Evolutionary conservation across 345 rosid species (phyloP).

Genomic region (Kernera saxatilis): DNA sequence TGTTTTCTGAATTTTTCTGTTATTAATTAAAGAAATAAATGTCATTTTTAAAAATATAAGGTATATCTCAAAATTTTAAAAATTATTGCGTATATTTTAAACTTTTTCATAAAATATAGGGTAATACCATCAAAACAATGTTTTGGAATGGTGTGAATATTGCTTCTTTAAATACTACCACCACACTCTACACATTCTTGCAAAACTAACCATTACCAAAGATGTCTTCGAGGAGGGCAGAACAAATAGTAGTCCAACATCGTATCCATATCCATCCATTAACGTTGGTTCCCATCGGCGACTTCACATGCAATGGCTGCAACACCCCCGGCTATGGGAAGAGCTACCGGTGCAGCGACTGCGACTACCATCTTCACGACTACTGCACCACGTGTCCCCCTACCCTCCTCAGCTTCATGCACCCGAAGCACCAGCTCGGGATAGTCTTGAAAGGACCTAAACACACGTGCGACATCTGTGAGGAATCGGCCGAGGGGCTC

Average conservation of each 20-base stretch:
- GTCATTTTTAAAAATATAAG: too few relatives aligned
- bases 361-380: slow-evolving; percentile 38
- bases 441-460: slow-evolving; percentile 14
- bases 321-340: slow-evolving; percentile 26
- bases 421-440: slow-evolving; percentile 24
- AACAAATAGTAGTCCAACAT: slow-evolving; percentile 26
- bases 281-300: not conserved
- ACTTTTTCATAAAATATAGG: too few relatives aligned
- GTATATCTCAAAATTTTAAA: too few relatives aligned
- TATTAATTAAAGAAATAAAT: too few relatives aligned
- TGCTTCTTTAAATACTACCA: too few relatives aligned
- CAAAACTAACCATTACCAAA: not conserved
- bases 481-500: slow-evolving; percentile 23
- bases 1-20: too few relatives aligned
- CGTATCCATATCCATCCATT: slow-evolving; percentile 33
- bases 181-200: too few relatives aligned
- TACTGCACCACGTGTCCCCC: slow-evolving; percentile 26
- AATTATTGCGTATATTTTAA: too few relatives aligned
- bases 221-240: not conserved
- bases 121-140: too few relatives aligned
- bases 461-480: slow-evolving; percentile 31
- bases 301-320: slow-evolving; percentile 39
- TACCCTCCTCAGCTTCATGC: slow-evolving; percentile 29
- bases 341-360: slow-evolving; percentile 17
- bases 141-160: too few relatives aligned